Evolutionary conservation across 805 yeast genomes (phyloP), one percentile per base, ranked within the genome.

Genomic region (Kodamaea leandrae): DNA sequence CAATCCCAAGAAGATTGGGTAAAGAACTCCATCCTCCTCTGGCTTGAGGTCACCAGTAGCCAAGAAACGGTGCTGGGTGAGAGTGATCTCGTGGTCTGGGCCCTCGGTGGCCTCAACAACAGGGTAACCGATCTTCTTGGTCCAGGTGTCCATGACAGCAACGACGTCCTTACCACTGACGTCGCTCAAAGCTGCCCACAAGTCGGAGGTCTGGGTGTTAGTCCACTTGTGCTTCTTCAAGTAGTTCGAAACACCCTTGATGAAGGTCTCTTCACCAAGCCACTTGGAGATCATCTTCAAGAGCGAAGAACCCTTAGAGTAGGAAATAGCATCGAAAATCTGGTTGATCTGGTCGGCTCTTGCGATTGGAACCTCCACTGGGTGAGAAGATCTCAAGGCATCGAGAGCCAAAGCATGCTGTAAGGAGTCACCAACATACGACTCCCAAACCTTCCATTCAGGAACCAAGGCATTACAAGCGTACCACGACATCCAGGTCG

Each of bases 401-500:
- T 88, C 96, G 47, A 88, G 72, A 6, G 74, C 63, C 55, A 88
- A 73, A 20, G 95, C 95, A 49, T 74, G 73, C 64, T 84, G 91
- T 55, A 85, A 77, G 48, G 83, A 76, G 53, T 81, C 90, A 13
- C 85, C 74, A 27, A 87, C 93, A 55, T 86, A 88, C 39, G 80
- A 77, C 63, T 86, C 86, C 86, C 88, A 86, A 27, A 86, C 91
- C 56, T 83, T 82, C 91, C 93, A 86, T 48, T 84, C 88, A 20
- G 93, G 93, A 63, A 77, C 79, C 55, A 84, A 74, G 34, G 80
- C 64, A 64, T 85, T 81, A 61, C 87, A 82, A 7, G 90, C 83
- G 57, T 78, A 82, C 89, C 91, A 86, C 4, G 91, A 85, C 83
- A 83, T 84, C 87, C 91, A 86, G 40, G 95, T 86, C 36, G 95